Evolutionary conservation across 768 basidiomycete species (phyloP), one percentile per base, ranked within the genome.

Genomic region (Coprinopsis marcescibilis): DNA sequence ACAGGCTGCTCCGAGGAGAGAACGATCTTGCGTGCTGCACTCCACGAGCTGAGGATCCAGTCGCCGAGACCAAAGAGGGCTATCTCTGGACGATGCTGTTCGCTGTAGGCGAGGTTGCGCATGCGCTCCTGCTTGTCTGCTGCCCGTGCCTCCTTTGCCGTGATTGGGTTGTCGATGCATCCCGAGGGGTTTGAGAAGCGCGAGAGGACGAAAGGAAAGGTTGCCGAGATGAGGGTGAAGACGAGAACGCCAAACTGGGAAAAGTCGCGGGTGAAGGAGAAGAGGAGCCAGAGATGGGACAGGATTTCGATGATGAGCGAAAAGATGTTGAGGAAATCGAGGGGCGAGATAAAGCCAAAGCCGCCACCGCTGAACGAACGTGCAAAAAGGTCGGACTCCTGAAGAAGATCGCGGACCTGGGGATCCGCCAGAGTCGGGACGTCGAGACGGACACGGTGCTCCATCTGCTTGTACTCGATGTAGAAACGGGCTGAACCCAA

Each of bases 41-140:
- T 73, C 90, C 90, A 94, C 5, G 80, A 78, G 46, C 77, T 72
- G 48, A 93, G 66, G 45, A 93, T 83, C 91, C 90, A 94, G 30
- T 87, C 83, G 10, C 81, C 83, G 13, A 94, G 72, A 3, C 87
- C 87, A 61, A 91, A 94, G 3, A 93, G 70, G 26, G 83, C 71
- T 25, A 93, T 75, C 61, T 94, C 90, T 13, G 84, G 81, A n/a
- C 88, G 81, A 60, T 87, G 80, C 0, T 66, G 57, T 30, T 89
- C 89, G 57, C 79, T 85, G 61, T 85, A 80, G 0, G 81, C 89
- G 30, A 92, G 66, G 55, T 75, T 78, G 6, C 85, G 80, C 73
- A 90, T 77, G 34, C 75, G 77, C 57, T 90, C 87, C 57, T 85
- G 83, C 33, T 79, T 79, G 43, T 85, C 81, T 20, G 78, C 77